Evolutionary conservation across 1,139 yeast species (phyloP).

Genomic region (Pneumocystis jirovecii): DNA sequence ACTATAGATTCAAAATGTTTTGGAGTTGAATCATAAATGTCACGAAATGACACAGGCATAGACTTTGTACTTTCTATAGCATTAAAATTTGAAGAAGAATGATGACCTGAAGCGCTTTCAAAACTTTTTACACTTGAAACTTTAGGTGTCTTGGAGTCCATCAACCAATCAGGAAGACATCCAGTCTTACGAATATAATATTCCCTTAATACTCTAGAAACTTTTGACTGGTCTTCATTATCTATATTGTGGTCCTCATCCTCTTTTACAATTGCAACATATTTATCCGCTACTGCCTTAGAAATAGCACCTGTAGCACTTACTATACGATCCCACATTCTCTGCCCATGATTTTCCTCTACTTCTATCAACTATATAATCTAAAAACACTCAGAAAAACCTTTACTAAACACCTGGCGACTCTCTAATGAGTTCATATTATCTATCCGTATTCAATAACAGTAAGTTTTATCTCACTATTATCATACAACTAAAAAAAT

Average conservation of each 20-base stretch:
- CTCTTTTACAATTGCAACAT: not conserved
- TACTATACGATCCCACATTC: constrained; percentile 1
- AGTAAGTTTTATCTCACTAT: not conserved
- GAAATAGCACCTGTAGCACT: not conserved
- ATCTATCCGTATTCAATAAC: not conserved
- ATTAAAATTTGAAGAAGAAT: not conserved
- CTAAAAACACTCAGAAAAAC: not conserved
- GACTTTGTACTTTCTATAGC: not conserved
- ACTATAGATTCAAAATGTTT: not conserved
- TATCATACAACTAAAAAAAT: not conserved
- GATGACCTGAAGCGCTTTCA: not conserved
- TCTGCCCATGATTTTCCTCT: not conserved
- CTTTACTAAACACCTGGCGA: not conserved
- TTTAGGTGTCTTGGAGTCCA: not conserved
- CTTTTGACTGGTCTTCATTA: not conserved
- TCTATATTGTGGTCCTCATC: not conserved
- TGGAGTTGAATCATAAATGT: not conserved
- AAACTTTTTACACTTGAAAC: not conserved
- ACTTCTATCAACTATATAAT: not conserved
- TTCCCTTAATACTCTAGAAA: not conserved
- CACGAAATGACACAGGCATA: not conserved
- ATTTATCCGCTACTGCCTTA: not conserved
- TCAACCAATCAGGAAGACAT: not conserved
- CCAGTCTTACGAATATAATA: not conserved
- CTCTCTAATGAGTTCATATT: not conserved